Conservation (phyloP, 106 monocot genomes). For the Cymbidium sinense region DNA sequence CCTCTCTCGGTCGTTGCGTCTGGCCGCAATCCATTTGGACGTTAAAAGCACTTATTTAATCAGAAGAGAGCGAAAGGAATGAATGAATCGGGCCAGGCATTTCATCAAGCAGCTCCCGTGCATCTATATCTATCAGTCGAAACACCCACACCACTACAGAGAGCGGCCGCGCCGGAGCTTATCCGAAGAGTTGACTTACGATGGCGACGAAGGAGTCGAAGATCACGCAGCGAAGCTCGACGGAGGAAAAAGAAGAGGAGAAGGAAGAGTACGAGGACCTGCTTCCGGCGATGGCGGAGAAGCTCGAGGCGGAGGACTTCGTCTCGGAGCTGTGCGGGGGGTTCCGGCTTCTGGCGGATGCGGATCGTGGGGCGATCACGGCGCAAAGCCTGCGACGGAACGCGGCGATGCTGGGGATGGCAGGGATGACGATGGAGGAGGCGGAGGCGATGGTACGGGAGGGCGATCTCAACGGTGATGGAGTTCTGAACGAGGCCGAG, state of each 20-base stretch:
- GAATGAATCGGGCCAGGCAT: background rate
- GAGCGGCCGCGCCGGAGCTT: background rate
- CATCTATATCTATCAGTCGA: background rate
- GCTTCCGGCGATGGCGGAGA: conserved; percentile 55
- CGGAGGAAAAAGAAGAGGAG: conserved; percentile 3
- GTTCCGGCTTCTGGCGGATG: conserved; percentile 62
- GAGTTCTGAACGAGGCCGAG: conserved; percentile 60
- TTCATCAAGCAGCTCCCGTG: background rate
- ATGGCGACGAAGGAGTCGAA: background rate
- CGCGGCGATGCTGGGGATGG: conserved; percentile 49
- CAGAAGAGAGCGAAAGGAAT: background rate
- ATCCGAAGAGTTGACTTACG: background rate
- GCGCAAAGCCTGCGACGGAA: conserved; percentile 53
- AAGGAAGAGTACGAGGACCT: conserved; percentile 40
- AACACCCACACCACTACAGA: too few species aligned
- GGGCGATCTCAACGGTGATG: conserved; percentile 76
- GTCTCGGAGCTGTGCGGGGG: conserved; percentile 50
- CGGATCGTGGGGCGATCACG: conserved; percentile 47
- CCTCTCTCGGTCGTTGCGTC: background rate
- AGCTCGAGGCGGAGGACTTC: conserved; percentile 41
- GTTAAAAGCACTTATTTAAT: background rate
- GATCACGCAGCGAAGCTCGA: background rate
- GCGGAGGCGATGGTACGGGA: conserved; percentile 72
- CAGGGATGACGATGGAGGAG: conserved; percentile 51
- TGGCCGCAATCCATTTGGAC: background rate